Evolutionary conservation across 1,284 basidiomycete species (phyloP), one percentile per base, ranked within the genome.

Genomic region (Apiotrichum montevideense): DNA sequence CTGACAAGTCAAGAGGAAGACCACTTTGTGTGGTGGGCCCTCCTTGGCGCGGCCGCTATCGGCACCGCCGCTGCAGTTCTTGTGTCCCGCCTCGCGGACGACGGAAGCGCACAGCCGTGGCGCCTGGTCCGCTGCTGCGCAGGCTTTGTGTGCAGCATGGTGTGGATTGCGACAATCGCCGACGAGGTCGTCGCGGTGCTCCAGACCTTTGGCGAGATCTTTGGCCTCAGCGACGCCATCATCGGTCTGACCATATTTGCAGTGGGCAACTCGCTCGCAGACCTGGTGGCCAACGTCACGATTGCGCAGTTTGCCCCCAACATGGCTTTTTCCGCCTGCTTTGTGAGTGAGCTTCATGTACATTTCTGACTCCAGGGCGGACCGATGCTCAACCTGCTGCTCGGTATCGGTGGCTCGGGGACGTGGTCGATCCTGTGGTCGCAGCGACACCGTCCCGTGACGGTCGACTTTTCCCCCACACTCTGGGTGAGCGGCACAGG

Each of bases 241-340:
- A 88, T 98, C 53, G 95, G 95, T 3, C 70, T 98, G 51, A 98
- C 94, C 0, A 87, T 98, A 62, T 98, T 98, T 68, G 95, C 94
- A 0, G 83, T 97, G 37, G 95, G 95, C 29, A 98, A 98, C 76
- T 94, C 90, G 35, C 83, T 97, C 6, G 95, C 94, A 1, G 95
- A 98, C 76, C 83, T 98, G 15, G 94, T 98, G 3, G 94, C 95
- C 39, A 98, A 98, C 77, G 87, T 92, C 77, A 94, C 90, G 49
- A 90, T 91, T 7, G 92, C 91, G 15, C 87, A 74, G 60, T 77
- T 76, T 55, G 73, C 76, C 1, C 76, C 76, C 8, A 71, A 72
- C 41, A 77, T 77, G 76, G 74, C 75, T 10, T 77, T 75, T 59
- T 72, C 72, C 11, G 85, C 85, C 7, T 75, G 73, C 58, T 72